Base-by-base conservation (phyloP, 2,329 filamentous ascomycete genomes). In the Colletotrichum tabaci region DNA sequence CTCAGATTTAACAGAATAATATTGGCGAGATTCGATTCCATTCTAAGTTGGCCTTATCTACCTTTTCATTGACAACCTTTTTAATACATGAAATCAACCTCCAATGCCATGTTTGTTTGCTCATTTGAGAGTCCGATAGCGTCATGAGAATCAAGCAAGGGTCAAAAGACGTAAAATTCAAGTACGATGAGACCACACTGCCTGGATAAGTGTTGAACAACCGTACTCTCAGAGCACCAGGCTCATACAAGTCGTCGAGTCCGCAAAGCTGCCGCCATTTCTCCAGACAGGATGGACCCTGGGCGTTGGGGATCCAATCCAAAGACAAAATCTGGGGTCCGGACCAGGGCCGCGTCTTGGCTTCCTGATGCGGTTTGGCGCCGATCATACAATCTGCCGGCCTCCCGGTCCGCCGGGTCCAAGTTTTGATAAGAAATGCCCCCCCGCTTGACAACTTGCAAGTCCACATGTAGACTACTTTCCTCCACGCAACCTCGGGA, bases 61-160 rank as follows among this genome's bases (percentile, higher is more conserved):
- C 8, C 8, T 9, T 0, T 35, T 35, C 30, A 35, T 35, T 2
- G 30, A 35, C 30, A 35, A 35, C 30, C 30, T 35, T 2, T 2
- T 35, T 35, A 35, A 35, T 9, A 35, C 30, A 35, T 26, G 89
- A 8, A 84, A 35, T 44, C 42, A 4, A 44, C 12, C 42, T 44
- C 9, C 2, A 16, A 44, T 44, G 12, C 42, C 42, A 44, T 16
- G 4, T 13, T 44, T 44, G 16, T 44, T 44, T 35, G 30, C 30
- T 35, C 42, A 44, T 88, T 84, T 1, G 87, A 82, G 23, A 89
- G 88, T 13, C 86, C 84, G 16, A 88, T 84, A 0, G 87, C 89
- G 73, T 89, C 87, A 35, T 88, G 82, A 72, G 87, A 88, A 70
- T 88, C 85, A 0, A 86, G 42, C 42, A 13, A 16, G 42, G 42